phyloP scores from a whole-genome alignment of 2,329 filamentous ascomycete species.

The Penicillium polonicum region DNA sequence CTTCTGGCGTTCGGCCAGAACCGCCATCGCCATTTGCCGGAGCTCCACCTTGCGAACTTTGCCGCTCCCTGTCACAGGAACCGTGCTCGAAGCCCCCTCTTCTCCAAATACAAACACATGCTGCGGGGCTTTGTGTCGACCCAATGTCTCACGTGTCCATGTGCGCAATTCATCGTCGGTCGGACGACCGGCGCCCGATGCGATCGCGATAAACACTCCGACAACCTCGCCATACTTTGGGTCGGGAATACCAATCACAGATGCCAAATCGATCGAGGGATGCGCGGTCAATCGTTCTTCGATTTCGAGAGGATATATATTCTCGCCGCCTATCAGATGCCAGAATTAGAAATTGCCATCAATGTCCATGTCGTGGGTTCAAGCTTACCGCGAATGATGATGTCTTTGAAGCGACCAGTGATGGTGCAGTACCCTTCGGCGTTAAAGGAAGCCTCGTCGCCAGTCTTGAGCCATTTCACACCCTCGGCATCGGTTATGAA shows the following conservation, averaged over 20 bases:
- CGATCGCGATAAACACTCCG: slow-evolving; percentile 56
- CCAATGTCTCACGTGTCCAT: slow-evolving; percentile 63
- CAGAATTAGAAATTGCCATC: slow-evolving; percentile 3
- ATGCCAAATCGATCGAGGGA: slow-evolving; percentile 60
- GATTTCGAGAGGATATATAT: slow-evolving; percentile 72
- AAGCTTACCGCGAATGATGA: slow-evolving; percentile 65
- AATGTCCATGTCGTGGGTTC: background rate
- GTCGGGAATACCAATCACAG: slow-evolving; percentile 69
- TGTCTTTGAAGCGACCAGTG: slow-evolving; percentile 75
- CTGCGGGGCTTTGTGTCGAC: slow-evolving; percentile 66
- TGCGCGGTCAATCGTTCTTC: slow-evolving; percentile 70
- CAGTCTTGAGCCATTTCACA: slow-evolving; percentile 64
- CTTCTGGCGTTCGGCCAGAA: slow-evolving; percentile 36
- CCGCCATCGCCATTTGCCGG: slow-evolving; percentile 47
- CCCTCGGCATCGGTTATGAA: slow-evolving; percentile 63
- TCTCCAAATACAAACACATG: slow-evolving; percentile 75
- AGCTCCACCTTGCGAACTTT: slow-evolving; percentile 66
- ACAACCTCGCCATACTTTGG: slow-evolving; percentile 73
- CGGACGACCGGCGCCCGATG: slow-evolving; percentile 39
- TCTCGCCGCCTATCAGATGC: slow-evolving; percentile 59
- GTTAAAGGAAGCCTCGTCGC: slow-evolving; percentile 56
- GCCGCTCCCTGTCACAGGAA: slow-evolving; percentile 69
- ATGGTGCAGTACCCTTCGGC: slow-evolving; percentile 67
- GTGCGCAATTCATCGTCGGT: slow-evolving; percentile 57
- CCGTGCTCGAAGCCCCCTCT: slow-evolving; percentile 51